Percentiles rank a stretch among this genome's conserved stretches.
These are phyloP conservation scores for Tephrocybe sp. DNA, from an alignment of 768 basidiomycete genomes.

Conservation along the genomic window DNA sequence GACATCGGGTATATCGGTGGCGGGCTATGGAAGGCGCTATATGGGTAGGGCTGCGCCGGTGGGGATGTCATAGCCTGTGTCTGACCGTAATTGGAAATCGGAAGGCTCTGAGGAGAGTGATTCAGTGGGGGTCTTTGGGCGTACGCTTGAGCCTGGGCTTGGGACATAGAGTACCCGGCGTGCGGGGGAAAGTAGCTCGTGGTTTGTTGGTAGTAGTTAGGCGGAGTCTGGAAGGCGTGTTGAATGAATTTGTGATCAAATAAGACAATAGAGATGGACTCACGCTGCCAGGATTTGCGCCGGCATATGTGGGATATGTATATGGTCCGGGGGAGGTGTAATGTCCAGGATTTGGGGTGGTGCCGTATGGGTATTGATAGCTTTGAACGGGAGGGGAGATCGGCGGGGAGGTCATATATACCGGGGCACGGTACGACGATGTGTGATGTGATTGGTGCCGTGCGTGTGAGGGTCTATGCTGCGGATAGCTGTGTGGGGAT, in stretches of 20 bases:
- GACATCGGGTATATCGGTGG: constrained; percentile 8
- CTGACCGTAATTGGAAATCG: background rate
- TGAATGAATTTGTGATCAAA: background rate
- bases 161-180: background rate
- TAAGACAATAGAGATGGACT: background rate
- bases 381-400: constrained; percentile 3
- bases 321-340: constrained; percentile 3
- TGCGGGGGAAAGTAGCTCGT: constrained; percentile 2
- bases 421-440: constrained; percentile 3
- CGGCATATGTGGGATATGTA: background rate
- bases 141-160: constrained; percentile 1
- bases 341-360: background rate
- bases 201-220: background rate
- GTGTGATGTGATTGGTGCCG: constrained; percentile 7
- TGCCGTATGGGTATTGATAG: constrained; percentile 6
- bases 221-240: background rate
- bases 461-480: constrained; percentile 1
- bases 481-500: background rate
- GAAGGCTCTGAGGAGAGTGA: constrained; percentile 2
- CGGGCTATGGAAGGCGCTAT: constrained; percentile 7
- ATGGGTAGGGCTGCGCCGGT: constrained; percentile 9
- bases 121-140: background rate
- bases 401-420: constrained; percentile 2
- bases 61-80: background rate
- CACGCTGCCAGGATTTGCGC: constrained; percentile 1